Base-by-base conservation (phyloP, 2,329 filamentous ascomycete species). In the Harringtonia aguacate region DNA sequence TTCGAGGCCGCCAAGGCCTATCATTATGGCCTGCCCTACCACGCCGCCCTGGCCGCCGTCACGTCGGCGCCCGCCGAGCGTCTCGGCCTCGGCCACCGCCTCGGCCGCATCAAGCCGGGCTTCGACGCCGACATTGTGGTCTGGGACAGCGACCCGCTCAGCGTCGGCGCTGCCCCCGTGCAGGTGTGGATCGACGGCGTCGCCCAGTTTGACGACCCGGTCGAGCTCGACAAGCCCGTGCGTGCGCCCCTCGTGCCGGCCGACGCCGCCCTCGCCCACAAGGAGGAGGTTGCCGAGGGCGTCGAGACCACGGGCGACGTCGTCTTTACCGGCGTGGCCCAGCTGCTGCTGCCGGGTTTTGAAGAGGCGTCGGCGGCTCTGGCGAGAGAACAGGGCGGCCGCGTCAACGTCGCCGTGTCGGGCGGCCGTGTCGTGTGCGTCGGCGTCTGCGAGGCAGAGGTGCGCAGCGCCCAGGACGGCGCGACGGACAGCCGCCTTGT, bases 111-210 rank as follows among this genome's bases (percentile, higher is more conserved):
- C 44, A 79, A 78, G 61, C 65, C 73, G 4, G 76, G 77, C 0
- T 80, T 70, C 39, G 77, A 80, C 47, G 77, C 75, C 36, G 77
- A 81, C 47, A 53, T 81, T 27, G 76, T 72, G 12, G 67, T 79
- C 9, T 81, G 77, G 77, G 75, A 81, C 50, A 75, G 71, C 35
- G 75, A 81, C 47, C 77, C 77, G 27, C 60, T 81, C 2, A 74
- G 72, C 35, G 68, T 78, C 0, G 77, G 77, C 1, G 76, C 77
- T 1, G 61, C 73, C 0, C 76, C 77, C 0, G 65, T 74, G 0
- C 76, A 81, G 56, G 73, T 81, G 2, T 81, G 75, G 72, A 80
- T 81, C 46, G 77, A 81, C 45, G 77, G 77, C 4, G 70, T 63
- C 9, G 63, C 71, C 3, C 79, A 83, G 53, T 76, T 72, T 46